Conservation (phyloP, 345 rosid genomes). For the Fremontodendron californicum region DNA sequence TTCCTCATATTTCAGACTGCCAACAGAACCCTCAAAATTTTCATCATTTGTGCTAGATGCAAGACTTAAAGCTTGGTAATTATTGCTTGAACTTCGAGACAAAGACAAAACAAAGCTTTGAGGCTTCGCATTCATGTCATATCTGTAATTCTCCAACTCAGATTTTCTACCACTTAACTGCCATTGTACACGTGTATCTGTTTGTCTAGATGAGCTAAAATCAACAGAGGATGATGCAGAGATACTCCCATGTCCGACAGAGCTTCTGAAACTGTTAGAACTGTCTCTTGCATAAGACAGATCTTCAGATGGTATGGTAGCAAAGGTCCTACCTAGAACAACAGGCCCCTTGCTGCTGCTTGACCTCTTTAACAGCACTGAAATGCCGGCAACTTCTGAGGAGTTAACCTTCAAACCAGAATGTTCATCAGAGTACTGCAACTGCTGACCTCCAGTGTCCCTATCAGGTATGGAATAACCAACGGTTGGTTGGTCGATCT, state of each 20-base stretch:
- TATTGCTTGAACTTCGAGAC: slow-evolving; percentile 50
- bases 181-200: slow-evolving; percentile 55
- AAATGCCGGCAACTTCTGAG: slow-evolving; percentile 55
- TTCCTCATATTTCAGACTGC: slow-evolving; percentile 30
- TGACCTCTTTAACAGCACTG: slow-evolving; percentile 76
- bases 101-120: slow-evolving; percentile 53
- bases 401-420: slow-evolving; percentile 30
- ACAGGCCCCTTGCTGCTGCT: slow-evolving; percentile 72
- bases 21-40: slow-evolving; percentile 33
- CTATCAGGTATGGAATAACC: slow-evolving; percentile 26
- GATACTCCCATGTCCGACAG: slow-evolving; percentile 60
- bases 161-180: slow-evolving; percentile 63
- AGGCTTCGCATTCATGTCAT: slow-evolving; percentile 49
- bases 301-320: slow-evolving; percentile 62
- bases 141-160: slow-evolving; percentile 63
- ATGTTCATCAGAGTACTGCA: slow-evolving; percentile 27
- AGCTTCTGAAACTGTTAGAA: slow-evolving; percentile 76
- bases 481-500: slow-evolving; percentile 34
- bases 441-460: slow-evolving; percentile 33
- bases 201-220: slow-evolving; percentile 57
- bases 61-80: slow-evolving; percentile 50
- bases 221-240: slow-evolving; percentile 88
- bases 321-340: slow-evolving; percentile 58
- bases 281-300: slow-evolving; percentile 62
- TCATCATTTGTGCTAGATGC: slow-evolving; percentile 38